Evolutionary conservation across 1,284 basidiomycete species (phyloP).

Genomic region (Ustilago curta): DNA sequence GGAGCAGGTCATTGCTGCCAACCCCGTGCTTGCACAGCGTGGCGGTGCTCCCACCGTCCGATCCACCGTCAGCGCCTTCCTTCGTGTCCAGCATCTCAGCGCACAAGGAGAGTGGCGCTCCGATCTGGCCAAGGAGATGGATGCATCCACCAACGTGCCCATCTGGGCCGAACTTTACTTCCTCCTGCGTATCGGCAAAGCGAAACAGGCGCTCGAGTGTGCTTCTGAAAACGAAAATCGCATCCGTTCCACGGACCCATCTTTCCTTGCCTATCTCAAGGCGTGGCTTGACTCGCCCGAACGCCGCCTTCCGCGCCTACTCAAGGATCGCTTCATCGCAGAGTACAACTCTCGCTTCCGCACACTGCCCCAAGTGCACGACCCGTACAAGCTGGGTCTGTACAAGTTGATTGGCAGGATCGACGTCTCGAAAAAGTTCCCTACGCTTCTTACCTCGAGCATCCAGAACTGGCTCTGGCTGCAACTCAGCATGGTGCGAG

Average conservation of each 20-base stretch:
- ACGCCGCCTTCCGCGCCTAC: constrained; percentile 45
- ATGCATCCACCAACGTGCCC: constrained; percentile 71
- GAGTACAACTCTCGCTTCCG: constrained; percentile 90
- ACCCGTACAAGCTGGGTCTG: constrained; percentile 94
- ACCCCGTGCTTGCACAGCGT: constrained; percentile 85
- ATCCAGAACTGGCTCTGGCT: constrained; percentile 99
- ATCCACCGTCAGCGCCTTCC: constrained; percentile 78
- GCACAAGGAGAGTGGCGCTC: constrained; percentile 60
- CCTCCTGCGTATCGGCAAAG: constrained; percentile 86
- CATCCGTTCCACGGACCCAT: constrained; percentile 83
- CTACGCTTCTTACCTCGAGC: constrained; percentile 85
- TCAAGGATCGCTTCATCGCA: constrained; percentile 83
- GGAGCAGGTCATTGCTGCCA: constrained; percentile 83
- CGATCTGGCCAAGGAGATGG: constrained; percentile 61
- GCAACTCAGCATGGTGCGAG: constrained; percentile 82
- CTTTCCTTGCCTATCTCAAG: constrained; percentile 85
- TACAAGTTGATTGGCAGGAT: constrained; percentile 96
- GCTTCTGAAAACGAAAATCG: constrained; percentile 79
- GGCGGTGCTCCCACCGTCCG: constrained; percentile 91
- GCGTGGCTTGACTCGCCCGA: constrained; percentile 79
- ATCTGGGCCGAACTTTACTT: constrained; percentile 94
- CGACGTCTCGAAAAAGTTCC: constrained; percentile 83
- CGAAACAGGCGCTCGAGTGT: constrained; percentile 79
- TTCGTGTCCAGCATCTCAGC: constrained; percentile 61
- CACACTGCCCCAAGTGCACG: constrained; percentile 71